These are phyloP conservation scores for Trichoderma gracile DNA, from an alignment of 2,329 filamentous ascomycete species.

Conservation along the genomic window DNA sequence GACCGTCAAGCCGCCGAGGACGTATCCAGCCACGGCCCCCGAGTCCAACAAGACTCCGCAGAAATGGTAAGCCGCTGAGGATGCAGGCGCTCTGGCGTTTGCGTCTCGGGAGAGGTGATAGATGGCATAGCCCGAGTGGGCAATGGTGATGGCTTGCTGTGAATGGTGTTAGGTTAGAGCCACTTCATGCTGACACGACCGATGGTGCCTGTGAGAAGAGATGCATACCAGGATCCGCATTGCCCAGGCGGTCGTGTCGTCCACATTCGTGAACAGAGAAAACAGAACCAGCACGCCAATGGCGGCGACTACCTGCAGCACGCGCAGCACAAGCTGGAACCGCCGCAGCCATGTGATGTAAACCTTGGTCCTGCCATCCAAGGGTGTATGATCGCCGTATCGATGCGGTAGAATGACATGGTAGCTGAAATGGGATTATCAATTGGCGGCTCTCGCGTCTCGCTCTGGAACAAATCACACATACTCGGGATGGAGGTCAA, in stretches of 20 bases:
- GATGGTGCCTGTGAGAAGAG: background rate
- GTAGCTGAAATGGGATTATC: constrained; percentile 43
- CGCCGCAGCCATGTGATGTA: constrained; percentile 69
- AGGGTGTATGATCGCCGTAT: constrained; percentile 60
- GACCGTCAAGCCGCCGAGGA: constrained; percentile 53
- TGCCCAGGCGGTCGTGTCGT: constrained; percentile 69
- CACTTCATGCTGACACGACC: no score
- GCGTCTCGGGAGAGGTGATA: constrained; percentile 76
- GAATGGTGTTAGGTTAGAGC: constrained; percentile 24
- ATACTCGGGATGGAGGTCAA: constrained; percentile 87
- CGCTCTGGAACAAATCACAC: constrained; percentile 35
- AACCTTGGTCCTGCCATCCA: constrained; percentile 69
- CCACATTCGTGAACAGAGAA: constrained; percentile 71
- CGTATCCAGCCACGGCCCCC: constrained; percentile 55
- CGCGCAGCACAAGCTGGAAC: constrained; percentile 67
- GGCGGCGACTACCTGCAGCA: constrained; percentile 67
- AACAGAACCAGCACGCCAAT: constrained; percentile 72
- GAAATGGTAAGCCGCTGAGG: constrained; percentile 84
- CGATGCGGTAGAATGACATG: constrained; percentile 66
- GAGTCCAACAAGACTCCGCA: constrained; percentile 76
- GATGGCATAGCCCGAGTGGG: constrained; percentile 74
- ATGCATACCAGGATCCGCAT: constrained; percentile 68
- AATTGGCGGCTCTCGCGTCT: constrained; percentile 13
- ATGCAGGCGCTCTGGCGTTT: constrained; percentile 70
- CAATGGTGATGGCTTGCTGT: constrained; percentile 72